phyloP scores from a whole-genome alignment of 805 yeast genomes.

The Lipomyces japonicus region DNA sequence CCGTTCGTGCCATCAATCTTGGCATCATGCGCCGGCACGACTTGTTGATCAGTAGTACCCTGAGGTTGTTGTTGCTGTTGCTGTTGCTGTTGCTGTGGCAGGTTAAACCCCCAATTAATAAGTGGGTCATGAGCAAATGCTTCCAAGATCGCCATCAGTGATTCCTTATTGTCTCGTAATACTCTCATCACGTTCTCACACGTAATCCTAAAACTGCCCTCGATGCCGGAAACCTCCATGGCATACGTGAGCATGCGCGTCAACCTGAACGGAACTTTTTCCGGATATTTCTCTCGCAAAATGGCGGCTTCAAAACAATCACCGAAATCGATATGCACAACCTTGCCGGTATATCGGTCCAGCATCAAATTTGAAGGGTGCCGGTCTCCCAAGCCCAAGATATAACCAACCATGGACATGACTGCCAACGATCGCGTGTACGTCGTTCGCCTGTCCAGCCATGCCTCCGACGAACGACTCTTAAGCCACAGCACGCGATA shows the following conservation, averaged over 20 bases:
- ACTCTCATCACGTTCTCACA: slow-evolving; percentile 97
- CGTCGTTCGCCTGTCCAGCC: slow-evolving; percentile 96
- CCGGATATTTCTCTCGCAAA: slow-evolving; percentile 93
- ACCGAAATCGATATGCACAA: slow-evolving; percentile 96
- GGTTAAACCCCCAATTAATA: slow-evolving; percentile 89
- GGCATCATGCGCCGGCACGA: slow-evolving; percentile 3
- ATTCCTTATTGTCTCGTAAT: slow-evolving; percentile 87
- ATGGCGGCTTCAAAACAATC: slow-evolving; percentile 99
- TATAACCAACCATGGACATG: slow-evolving; percentile 98
- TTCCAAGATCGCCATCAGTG: slow-evolving; percentile 94
- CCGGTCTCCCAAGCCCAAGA: slow-evolving; percentile 93
- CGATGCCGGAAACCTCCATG: slow-evolving; percentile 98
- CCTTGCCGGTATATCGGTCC: slow-evolving; percentile 91
- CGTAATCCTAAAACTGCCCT: slow-evolving; percentile 93
- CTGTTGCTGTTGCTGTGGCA: slow-evolving; percentile 17
- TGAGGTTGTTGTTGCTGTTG: slow-evolving; percentile 4
- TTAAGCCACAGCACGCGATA: slow-evolving; percentile 95
- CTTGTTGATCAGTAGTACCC: neutral
- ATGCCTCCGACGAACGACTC: slow-evolving; percentile 91
- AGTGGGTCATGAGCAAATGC: slow-evolving; percentile 98
- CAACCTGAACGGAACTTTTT: slow-evolving; percentile 93
- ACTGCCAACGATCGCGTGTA: slow-evolving; percentile 94
- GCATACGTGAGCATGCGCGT: slow-evolving; percentile 97
- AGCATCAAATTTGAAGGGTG: slow-evolving; percentile 97
- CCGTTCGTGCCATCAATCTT: neutral